A percentile compares a stretch with the other conserved stretches of the same genome.
These are phyloP conservation scores for Daldinia loculata DNA, from an alignment of 495 filamentous ascomycete species.

Conservation along the genomic window DNA sequence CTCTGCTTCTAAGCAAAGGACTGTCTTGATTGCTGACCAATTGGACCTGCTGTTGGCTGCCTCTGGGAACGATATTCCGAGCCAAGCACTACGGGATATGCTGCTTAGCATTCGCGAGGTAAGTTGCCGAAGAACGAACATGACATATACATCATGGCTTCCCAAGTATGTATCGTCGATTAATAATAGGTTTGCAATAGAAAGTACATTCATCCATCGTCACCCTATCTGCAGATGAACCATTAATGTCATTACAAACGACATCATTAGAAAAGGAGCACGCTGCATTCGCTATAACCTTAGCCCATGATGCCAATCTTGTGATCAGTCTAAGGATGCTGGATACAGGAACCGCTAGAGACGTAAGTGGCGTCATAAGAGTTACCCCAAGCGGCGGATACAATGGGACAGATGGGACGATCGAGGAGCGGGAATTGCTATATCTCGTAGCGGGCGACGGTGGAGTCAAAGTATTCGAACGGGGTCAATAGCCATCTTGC, in stretches of 20 bases:
- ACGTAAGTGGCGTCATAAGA: conserved; percentile 89
- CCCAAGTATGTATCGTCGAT: conserved; percentile 8
- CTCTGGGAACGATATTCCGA: conserved; percentile 41
- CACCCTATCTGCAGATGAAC: conserved; percentile 72
- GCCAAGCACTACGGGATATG: conserved; percentile 50
- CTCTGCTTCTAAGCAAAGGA: conserved; percentile 24
- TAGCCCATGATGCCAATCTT: conserved; percentile 77
- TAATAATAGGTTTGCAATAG: conserved; percentile 46
- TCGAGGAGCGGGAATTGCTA: conserved; percentile 75
- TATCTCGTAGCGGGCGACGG: conserved; percentile 83
- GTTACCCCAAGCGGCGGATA: conserved; percentile 65
- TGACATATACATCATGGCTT: not conserved
- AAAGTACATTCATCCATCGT: conserved; percentile 69
- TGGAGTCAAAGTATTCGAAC: conserved; percentile 80
- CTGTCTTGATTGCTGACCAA: conserved; percentile 63
- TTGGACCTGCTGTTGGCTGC: conserved; percentile 65
- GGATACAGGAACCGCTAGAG: conserved; percentile 84
- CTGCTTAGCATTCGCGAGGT: conserved; percentile 65
- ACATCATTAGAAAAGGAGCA: conserved; percentile 77
- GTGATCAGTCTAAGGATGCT: conserved; percentile 76
- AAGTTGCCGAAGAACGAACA: conserved; percentile 21
- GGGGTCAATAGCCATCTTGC: conserved; percentile 59
- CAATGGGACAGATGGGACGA: conserved; percentile 33
- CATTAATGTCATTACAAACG: conserved; percentile 64
- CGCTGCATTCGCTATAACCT: conserved; percentile 69